phyloP scores from a whole-genome alignment of 1,284 basidiomycete genomes.

The Phylloporus gajari region DNA sequence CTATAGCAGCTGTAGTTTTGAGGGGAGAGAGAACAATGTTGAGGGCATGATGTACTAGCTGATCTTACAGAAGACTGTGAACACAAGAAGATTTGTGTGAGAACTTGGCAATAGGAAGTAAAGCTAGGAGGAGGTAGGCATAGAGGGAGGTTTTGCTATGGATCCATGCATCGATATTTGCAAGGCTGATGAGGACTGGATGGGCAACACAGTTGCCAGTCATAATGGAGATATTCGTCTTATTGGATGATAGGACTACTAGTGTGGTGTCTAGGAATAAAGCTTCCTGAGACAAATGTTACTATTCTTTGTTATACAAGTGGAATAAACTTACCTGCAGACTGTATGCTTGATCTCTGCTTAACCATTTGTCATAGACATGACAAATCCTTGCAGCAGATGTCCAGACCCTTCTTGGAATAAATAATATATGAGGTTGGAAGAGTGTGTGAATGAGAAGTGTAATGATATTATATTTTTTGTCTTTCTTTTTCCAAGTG shows the following conservation, averaged over 20 bases:
- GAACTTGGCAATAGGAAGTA: conserved; percentile 37
- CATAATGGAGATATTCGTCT: conserved; percentile 8
- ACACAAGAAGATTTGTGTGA: conserved; percentile 7
- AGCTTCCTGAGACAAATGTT: background rate
- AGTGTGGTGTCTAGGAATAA: background rate
- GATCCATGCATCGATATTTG: conserved; percentile 39
- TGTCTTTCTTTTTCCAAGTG: too few species aligned
- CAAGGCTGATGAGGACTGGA: conserved; percentile 46
- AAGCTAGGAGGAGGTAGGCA: conserved; percentile 35
- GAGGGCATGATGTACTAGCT: conserved; percentile 43
- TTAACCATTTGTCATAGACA: background rate
- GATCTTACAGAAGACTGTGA: conserved; percentile 13
- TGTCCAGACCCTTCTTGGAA: background rate
- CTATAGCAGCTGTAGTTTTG: conserved; percentile 41
- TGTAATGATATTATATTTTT: too few species aligned
- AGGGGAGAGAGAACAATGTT: conserved; percentile 42
- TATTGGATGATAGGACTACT: background rate
- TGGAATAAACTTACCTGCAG: background rate
- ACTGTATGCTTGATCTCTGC: background rate
- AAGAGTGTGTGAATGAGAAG: background rate
- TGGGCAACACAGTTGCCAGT: conserved; percentile 44
- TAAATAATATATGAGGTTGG: background rate
- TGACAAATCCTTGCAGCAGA: background rate
- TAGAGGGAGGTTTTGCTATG: conserved; percentile 42
- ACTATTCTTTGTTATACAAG: too few species aligned